Evolutionary conservation across 2,329 filamentous ascomycete genomes (phyloP).

Genomic region (Lasiodiplodia gonubiensis): DNA sequence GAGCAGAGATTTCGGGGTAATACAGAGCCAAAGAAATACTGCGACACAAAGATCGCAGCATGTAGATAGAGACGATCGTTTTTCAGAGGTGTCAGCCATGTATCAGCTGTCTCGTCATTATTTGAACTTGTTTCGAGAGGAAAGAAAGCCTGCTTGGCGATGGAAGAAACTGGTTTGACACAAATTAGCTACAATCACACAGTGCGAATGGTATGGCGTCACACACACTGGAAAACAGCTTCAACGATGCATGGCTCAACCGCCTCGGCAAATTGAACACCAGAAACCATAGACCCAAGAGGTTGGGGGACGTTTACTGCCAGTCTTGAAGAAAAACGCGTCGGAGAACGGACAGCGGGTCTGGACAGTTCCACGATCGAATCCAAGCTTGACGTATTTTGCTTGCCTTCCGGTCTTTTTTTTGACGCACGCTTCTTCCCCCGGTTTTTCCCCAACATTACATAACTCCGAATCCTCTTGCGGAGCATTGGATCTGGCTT

Average conservation of each 20-base stretch:
- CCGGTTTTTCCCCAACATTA: slow-evolving; percentile 53
- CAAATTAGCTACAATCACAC: not conserved
- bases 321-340: not conserved
- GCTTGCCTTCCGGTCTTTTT: not conserved
- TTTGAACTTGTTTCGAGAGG: not conserved
- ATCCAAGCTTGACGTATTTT: not conserved
- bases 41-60: not conserved
- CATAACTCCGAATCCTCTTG: slow-evolving; percentile 49
- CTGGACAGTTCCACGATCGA: too few species aligned
- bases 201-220: not conserved
- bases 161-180: not conserved
- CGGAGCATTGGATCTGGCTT: slow-evolving; percentile 41
- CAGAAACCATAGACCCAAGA: too few species aligned
- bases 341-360: not conserved
- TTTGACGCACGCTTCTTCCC: slow-evolving; percentile 33
- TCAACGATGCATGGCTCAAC: not conserved
- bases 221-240: not conserved
- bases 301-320: too few species aligned
- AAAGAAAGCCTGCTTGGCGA: not conserved
- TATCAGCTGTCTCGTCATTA: not conserved
- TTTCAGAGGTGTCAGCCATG: not conserved
- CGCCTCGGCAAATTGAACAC: too few species aligned
- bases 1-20: not conserved
- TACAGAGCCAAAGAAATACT: not conserved
- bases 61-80: not conserved